Percentiles rank a stretch among this genome's conserved stretches.
Conservation (phyloP, 192 early-diverging fungal genomes). For the Physocladia obscura region DNA sequence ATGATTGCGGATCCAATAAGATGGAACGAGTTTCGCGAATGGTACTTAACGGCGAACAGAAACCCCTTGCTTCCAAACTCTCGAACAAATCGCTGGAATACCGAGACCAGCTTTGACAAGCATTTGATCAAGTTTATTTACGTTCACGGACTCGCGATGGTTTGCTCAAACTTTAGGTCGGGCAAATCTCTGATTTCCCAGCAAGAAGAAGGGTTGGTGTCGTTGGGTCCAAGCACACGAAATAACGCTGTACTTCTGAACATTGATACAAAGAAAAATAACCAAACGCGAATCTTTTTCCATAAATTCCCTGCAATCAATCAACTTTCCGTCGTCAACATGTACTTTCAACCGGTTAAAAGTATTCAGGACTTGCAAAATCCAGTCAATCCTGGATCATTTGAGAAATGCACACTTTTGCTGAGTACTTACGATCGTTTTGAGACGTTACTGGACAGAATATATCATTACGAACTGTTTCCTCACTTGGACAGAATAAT, state of each 20-base stretch:
- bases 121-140: constrained; percentile 19
- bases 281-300: neutral
- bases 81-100: constrained; percentile 20
- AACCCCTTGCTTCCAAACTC: constrained; percentile 20
- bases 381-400: neutral
- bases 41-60: neutral
- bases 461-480: constrained; percentile 28
- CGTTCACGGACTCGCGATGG: neutral
- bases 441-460: constrained; percentile 17
- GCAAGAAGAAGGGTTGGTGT: neutral
- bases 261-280: neutral
- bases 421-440: constrained; percentile 33
- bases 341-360: neutral
- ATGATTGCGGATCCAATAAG: neutral
- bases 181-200: neutral
- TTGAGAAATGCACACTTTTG: constrained; percentile 35
- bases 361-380: no score
- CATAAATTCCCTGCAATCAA: no score
- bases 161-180: constrained; percentile 14
- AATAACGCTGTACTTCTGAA: no score
- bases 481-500: constrained; percentile 23
- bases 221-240: no score
- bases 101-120: neutral
- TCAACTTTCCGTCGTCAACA: neutral
- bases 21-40: constrained; percentile 16